These are phyloP conservation scores for Penicillium waksmanii DNA, from an alignment of 495 filamentous ascomycete species.

Conservation along the genomic window DNA sequence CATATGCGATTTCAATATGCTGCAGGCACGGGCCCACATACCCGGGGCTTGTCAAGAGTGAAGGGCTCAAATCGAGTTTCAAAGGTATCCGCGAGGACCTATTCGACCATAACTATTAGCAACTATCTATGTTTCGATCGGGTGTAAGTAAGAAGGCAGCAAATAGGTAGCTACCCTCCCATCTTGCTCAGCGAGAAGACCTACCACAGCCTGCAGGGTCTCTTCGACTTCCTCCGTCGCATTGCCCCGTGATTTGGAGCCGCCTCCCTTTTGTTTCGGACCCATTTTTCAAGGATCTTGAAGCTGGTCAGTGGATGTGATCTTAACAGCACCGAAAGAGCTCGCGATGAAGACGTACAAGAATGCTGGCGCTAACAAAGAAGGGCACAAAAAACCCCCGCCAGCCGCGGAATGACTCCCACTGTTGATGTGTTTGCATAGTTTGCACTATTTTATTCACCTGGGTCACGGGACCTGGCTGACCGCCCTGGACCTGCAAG, in stretches of 20 bases:
- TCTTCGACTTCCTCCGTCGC: constrained; percentile 74
- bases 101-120: constrained; percentile 20
- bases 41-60: constrained; percentile 83
- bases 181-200: constrained; percentile 26
- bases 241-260: constrained; percentile 64
- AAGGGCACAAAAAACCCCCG: constrained; percentile 40
- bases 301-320: constrained; percentile 9
- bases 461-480: not conserved
- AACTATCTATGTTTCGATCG: constrained; percentile 8
- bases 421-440: constrained; percentile 37
- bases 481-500: not conserved
- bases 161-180: not conserved
- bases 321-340: not conserved
- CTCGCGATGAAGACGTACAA: not conserved
- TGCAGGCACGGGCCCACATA: constrained; percentile 45
- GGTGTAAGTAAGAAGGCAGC: constrained; percentile 12
- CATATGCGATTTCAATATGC: not conserved
- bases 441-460: constrained; percentile 28
- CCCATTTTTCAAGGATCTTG: constrained; percentile 36
- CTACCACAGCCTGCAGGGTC: constrained; percentile 85
- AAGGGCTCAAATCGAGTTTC: constrained; percentile 90
- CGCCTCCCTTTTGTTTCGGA: constrained; percentile 62
- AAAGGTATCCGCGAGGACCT: constrained; percentile 90
- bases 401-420: constrained; percentile 43
- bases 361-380: constrained; percentile 20